Evolutionary conservation across 179 eudicot genomes (phyloP), one percentile per base, ranked within the genome.

Genomic region (Beta lomatogona): DNA sequence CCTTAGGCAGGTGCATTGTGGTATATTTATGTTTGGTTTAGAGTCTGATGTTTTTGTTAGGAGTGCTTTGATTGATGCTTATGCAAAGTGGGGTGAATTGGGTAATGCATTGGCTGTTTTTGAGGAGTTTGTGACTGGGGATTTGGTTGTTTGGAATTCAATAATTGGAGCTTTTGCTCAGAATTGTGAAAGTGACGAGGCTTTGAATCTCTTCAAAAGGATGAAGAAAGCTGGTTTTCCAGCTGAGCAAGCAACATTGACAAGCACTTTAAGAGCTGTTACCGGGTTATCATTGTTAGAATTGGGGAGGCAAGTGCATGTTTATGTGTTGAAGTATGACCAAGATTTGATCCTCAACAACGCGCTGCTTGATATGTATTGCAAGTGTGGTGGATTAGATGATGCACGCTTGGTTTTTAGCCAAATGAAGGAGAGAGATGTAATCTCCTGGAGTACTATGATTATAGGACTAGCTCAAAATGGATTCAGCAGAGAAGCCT

Each of bases 361-460:
- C 28, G 96, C 93, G 7, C 89, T 92, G 58, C 84, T 92, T 4
- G 93, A 92, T 76, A 92, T 91, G 96, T 92, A 92, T 75, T 92
- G 93, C 76, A 92, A 92, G 82, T 91, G 93, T 81, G 93, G 93
- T 31, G 87, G 89, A 45, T 76, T 91, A 83, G 86, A 87, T 21
- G 90, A 85, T 85, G 89, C 92, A 4, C 81, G 83, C 16, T 52
- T 73, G 66, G 80, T 83, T 63, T 92, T 92, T 55, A 70, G 69
- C 50, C 80, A 74, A 46, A 92, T 89, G 91, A 77, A 66, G 73
- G 84, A 82, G n/a, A 89, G 53, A 84, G 93, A 92, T 81, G 92
- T 91, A 15, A 86, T 91, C 46, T 85, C 93, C 52, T 92, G 92
- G 96, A 92, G 90, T 84, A 91, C 91, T 68, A 92, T 92, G 93